A percentile compares a stretch with the other conserved stretches of the same genome.
Conservation (phyloP, 1,284 basidiomycete species). For the Malassezia globosa region DNA sequence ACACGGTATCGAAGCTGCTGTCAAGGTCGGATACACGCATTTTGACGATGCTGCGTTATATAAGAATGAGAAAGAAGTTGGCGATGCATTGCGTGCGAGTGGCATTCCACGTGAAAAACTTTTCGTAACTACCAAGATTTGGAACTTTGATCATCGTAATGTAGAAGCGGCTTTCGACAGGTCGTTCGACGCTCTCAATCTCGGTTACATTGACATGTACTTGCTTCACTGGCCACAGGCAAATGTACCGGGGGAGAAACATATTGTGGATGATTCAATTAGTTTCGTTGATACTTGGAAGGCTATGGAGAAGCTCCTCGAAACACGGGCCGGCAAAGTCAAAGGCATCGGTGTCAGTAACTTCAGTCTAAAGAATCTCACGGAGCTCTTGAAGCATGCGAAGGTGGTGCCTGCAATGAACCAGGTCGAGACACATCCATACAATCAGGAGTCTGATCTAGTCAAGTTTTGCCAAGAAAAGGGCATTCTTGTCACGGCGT, state of each 20-base stretch:
- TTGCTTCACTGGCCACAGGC: constrained; percentile 37
- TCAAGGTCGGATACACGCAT: constrained; percentile 30
- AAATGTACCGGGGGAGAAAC: constrained; percentile 13
- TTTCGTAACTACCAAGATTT: constrained; percentile 73
- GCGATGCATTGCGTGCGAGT: constrained; percentile 61
- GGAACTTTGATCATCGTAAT: constrained; percentile 49
- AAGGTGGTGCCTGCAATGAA: constrained; percentile 34
- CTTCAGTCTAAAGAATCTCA: constrained; percentile 26
- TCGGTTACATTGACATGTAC: constrained; percentile 55
- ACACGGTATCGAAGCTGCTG: constrained; percentile 19
- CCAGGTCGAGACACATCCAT: constrained; percentile 35
- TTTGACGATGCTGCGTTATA: constrained; percentile 32
- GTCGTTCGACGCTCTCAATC: constrained; percentile 60
- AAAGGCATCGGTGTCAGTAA: constrained; percentile 55
- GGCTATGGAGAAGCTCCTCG: constrained; percentile 35
- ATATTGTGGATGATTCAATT: constrained; percentile 18
- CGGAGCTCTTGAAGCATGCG: constrained; percentile 24
- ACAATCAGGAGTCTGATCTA: constrained; percentile 55
- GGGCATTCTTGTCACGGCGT: constrained; percentile 65
- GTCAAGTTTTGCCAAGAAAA: constrained; percentile 59
- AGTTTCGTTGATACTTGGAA: constrained; percentile 33
- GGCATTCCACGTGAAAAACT: constrained; percentile 65
- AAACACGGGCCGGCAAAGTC: constrained; percentile 32
- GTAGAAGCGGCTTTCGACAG: constrained; percentile 54
- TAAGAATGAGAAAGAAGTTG: constrained; percentile 72